These are phyloP conservation scores for Pistacia vera DNA, from an alignment of 345 rosid genomes.

Conservation along the genomic window DNA sequence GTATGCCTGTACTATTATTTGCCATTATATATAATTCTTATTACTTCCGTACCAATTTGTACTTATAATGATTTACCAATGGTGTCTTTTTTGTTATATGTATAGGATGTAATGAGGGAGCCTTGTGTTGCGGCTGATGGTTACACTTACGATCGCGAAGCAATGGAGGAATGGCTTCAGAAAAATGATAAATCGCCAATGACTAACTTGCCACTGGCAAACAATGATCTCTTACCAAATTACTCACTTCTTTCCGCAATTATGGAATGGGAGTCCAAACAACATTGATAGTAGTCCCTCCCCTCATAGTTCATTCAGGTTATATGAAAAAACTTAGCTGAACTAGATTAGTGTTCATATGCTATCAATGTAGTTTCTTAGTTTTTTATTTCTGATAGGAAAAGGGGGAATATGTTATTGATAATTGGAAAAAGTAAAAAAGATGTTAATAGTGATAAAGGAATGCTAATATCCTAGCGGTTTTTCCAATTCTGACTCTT, in stretches of 20 bases:
- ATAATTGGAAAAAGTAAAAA: no score
- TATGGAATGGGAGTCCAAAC: conserved; percentile 59
- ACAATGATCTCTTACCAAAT: conserved; percentile 63
- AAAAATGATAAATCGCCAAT: conserved; percentile 61
- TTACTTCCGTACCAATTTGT: no score
- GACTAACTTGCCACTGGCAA: conserved; percentile 50
- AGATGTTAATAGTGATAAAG: no score
- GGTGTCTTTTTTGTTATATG: background rate
- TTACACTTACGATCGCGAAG: conserved; percentile 71
- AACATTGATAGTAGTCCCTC: conserved; percentile 19
- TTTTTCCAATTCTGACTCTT: no score
- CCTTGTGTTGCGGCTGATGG: conserved; percentile 95
- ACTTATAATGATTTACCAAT: no score
- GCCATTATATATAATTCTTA: no score
- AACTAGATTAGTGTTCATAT: no score
- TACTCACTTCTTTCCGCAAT: conserved; percentile 70
- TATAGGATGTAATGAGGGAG: conserved; percentile 77
- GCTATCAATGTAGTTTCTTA: no score
- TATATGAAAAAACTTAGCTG: no score
- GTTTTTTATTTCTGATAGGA: no score
- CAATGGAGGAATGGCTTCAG: conserved; percentile 74
- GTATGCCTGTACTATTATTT: conserved; percentile 27
- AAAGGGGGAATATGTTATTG: no score
- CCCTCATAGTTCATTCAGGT: background rate
- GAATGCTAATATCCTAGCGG: no score